Evolutionary conservation across 768 basidiomycete genomes (phyloP).

Genomic region (Boletus speciosus): DNA sequence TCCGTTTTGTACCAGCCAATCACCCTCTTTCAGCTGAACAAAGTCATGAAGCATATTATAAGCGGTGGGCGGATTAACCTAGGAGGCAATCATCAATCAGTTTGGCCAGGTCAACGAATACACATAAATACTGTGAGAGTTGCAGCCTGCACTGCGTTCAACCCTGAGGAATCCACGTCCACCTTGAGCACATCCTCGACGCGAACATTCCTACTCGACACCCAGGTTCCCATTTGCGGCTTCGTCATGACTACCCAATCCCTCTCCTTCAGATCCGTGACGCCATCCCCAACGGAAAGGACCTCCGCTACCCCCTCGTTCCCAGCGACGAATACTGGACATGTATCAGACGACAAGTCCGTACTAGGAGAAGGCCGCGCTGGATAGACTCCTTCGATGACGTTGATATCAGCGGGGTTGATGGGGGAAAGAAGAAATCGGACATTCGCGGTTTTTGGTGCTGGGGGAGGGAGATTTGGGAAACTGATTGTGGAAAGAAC

Average conservation of each 20-base stretch:
- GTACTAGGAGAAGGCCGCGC: conserved; percentile 46
- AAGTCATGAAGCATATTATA: conserved; percentile 79
- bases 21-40: conserved; percentile 57
- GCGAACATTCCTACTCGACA: conserved; percentile 50
- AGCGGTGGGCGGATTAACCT: conserved; percentile 85
- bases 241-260: conserved; percentile 77
- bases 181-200: conserved; percentile 60
- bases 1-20: conserved; percentile 85
- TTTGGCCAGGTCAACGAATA: not conserved
- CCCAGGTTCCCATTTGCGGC: conserved; percentile 76
- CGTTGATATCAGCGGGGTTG: conserved; percentile 81
- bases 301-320: conserved; percentile 77
- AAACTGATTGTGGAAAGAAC: conserved; percentile 56
- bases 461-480: conserved; percentile 49
- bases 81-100: not conserved
- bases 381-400: conserved; percentile 82
- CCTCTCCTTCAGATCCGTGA: conserved; percentile 43
- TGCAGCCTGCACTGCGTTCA: conserved; percentile 67
- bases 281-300: conserved; percentile 53
- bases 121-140: conserved; percentile 58
- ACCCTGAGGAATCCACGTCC: conserved; percentile 49
- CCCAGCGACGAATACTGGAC: conserved; percentile 59
- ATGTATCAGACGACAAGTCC: conserved; percentile 31
- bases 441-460: conserved; percentile 58
- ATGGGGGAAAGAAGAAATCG: conserved; percentile 69